phyloP scores from a whole-genome alignment of 225 moss, liverwort and hornwort species.

The Straminergon stramineum region DNA sequence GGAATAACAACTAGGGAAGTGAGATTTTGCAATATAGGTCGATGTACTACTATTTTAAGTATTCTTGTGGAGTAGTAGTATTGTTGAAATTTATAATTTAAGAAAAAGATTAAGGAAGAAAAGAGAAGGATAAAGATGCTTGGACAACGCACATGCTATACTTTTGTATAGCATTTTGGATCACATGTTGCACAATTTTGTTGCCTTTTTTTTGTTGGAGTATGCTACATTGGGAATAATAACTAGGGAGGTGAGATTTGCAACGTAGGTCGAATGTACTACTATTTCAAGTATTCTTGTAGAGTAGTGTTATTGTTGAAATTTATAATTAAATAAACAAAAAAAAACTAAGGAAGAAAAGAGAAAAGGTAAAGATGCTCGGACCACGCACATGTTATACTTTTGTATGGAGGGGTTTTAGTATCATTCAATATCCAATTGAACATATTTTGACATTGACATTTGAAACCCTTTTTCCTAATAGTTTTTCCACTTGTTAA shows the following conservation, averaged over 20 bases:
- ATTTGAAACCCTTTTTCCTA: not conserved
- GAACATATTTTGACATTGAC: not conserved
- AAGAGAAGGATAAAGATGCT: not conserved
- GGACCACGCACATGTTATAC: not conserved
- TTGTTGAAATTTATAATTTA: not conserved
- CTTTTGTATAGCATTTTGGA: too few relatives aligned
- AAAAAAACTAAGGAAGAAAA: not conserved
- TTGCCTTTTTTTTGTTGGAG: accelerated
- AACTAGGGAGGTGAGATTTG: too few relatives aligned
- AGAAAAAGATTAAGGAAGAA: not conserved
- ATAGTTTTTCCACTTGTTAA: not conserved
- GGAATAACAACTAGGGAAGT: not conserved
- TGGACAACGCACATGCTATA: not conserved
- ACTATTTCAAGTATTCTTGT: too few relatives aligned
- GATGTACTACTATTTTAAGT: not conserved
- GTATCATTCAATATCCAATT: not conserved
- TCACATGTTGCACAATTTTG: not conserved
- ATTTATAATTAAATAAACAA: not conserved
- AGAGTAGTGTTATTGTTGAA: not conserved
- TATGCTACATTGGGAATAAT: too few relatives aligned
- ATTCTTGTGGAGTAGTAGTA: not conserved
- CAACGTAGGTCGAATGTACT: too few relatives aligned
- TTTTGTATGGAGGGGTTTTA: too few relatives aligned
- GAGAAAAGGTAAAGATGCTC: not conserved
- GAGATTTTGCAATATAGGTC: not conserved